Percentiles rank a stretch among this genome's conserved stretches.
Evolutionary conservation across 2,329 filamentous ascomycete species (phyloP).

Genomic region (Chaetothyriales sp.): DNA sequence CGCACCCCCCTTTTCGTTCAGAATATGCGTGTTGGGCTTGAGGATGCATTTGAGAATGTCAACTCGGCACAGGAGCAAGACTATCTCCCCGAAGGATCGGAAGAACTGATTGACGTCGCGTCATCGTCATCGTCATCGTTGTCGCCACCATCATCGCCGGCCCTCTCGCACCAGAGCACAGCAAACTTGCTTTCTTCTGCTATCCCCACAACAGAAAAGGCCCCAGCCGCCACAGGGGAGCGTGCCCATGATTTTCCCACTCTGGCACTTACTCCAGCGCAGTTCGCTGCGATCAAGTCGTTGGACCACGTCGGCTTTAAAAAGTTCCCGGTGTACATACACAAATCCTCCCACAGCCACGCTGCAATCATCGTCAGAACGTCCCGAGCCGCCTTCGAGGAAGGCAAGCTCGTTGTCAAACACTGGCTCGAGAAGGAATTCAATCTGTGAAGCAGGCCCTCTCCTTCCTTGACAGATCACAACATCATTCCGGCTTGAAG

Average conservation of each 20-base stretch:
- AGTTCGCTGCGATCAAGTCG: constrained; percentile 71
- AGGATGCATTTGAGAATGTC: constrained; percentile 60
- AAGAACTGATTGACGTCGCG: constrained; percentile 28
- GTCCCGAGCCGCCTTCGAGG: constrained; percentile 50
- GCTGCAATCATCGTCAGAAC: constrained; percentile 76
- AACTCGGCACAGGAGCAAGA: constrained; percentile 55
- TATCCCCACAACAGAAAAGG: constrained; percentile 19
- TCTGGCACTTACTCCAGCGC: constrained; percentile 60
- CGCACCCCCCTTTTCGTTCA: constrained; percentile 61
- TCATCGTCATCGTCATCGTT: background rate
- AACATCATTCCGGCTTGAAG: background rate
- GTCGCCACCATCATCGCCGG: constrained; percentile 1
- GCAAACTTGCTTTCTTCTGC: constrained; percentile 7
- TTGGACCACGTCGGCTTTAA: constrained; percentile 49
- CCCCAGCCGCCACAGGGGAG: constrained; percentile 17
- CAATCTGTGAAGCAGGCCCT: constrained; percentile 30
- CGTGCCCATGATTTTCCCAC: constrained; percentile 44
- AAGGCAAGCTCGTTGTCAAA: constrained; percentile 60
- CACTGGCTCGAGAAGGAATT: constrained; percentile 76
- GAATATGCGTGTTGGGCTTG: constrained; percentile 59
- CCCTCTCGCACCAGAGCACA: background rate
- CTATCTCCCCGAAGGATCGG: constrained; percentile 47
- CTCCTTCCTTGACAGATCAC: too few species aligned
- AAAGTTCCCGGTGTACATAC: constrained; percentile 40
- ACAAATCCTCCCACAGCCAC: constrained; percentile 62